These are phyloP conservation scores for Durusdinium trenchii DNA, from an alignment of 73 alveolate genomes.

Conservation along the genomic window DNA sequence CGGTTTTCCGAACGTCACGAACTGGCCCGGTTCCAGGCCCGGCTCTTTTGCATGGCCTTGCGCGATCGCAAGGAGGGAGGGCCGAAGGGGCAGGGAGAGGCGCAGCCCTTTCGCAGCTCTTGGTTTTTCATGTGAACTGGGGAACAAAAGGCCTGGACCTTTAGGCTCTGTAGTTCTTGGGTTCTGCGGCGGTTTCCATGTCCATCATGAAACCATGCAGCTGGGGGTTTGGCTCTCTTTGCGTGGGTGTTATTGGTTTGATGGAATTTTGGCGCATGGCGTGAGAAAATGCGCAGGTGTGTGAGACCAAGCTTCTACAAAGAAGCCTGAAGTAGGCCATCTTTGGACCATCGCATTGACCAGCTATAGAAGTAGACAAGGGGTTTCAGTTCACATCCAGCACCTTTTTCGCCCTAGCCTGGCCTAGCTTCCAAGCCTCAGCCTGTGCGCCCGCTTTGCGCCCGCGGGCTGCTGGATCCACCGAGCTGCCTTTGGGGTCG, in stretches of 20 bases:
- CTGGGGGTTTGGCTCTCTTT: neutral
- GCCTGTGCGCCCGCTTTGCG: too few relatives aligned
- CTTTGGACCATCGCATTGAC: too few relatives aligned
- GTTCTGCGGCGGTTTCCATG: neutral
- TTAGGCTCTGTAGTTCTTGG: neutral
- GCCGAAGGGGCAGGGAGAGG: neutral
- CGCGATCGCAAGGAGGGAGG: conserved; percentile 41
- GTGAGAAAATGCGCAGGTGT: too few relatives aligned
- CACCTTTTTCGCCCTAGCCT: too few relatives aligned
- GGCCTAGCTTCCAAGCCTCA: too few relatives aligned
- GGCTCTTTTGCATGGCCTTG: conserved; percentile 80
- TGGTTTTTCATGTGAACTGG: neutral
- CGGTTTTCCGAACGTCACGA: neutral
- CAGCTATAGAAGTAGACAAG: too few relatives aligned
- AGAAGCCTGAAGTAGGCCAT: too few relatives aligned
- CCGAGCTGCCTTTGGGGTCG: too few relatives aligned
- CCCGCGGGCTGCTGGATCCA: too few relatives aligned
- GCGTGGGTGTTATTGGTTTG: neutral
- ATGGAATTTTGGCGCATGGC: too few relatives aligned
- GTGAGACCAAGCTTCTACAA: too few relatives aligned
- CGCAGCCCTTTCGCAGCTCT: neutral
- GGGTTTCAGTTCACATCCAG: too few relatives aligned
- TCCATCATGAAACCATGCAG: neutral
- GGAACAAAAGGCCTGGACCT: neutral
- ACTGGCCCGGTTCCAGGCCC: neutral